A percentile compares a stretch with the other conserved stretches of the same genome.
Conservation (phyloP, 495 filamentous ascomycete genomes). For the Xylona heveae region DNA sequence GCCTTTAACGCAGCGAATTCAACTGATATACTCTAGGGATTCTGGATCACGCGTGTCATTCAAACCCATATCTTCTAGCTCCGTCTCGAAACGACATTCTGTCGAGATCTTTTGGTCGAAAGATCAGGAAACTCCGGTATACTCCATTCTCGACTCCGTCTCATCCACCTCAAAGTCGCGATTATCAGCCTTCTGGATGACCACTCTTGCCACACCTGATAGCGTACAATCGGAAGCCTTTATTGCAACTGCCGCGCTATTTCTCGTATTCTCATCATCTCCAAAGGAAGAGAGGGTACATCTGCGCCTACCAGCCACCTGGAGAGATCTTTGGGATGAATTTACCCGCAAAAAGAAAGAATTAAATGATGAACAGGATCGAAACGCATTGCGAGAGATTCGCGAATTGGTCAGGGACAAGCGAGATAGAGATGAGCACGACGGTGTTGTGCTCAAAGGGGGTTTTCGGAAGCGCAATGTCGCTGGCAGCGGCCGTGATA, state of each 20-base stretch:
- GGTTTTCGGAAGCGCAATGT: conserved; percentile 43
- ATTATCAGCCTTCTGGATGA: conserved; percentile 45
- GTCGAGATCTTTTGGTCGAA: conserved; percentile 67
- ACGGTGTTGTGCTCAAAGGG: conserved; percentile 52
- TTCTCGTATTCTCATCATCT: conserved; percentile 52
- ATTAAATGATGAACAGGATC: conserved; percentile 45
- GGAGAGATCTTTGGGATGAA: conserved; percentile 75
- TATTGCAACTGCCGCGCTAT: conserved; percentile 62
- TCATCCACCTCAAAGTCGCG: conserved; percentile 22
- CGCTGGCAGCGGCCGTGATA: conserved; percentile 22
- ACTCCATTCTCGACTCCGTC: conserved; percentile 18
- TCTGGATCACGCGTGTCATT: conserved; percentile 39
- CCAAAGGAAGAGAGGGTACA: conserved; percentile 72
- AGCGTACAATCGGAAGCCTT: conserved; percentile 66
- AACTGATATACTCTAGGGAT: conserved; percentile 27
- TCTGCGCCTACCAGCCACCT: conserved; percentile 51
- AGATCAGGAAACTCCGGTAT: conserved; percentile 34
- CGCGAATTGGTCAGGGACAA: conserved; percentile 36
- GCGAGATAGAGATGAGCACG: conserved; percentile 35
- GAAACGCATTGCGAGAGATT: conserved; percentile 35
- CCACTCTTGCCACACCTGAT: conserved; percentile 49
- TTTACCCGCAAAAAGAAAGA: conserved; percentile 45
- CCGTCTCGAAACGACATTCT: conserved; percentile 52
- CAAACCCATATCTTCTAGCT: conserved; percentile 42
- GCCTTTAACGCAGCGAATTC: conserved; percentile 1